Base-by-base conservation (phyloP, 176 grass and related monocot genomes). In the Zizania latifolia region DNA sequence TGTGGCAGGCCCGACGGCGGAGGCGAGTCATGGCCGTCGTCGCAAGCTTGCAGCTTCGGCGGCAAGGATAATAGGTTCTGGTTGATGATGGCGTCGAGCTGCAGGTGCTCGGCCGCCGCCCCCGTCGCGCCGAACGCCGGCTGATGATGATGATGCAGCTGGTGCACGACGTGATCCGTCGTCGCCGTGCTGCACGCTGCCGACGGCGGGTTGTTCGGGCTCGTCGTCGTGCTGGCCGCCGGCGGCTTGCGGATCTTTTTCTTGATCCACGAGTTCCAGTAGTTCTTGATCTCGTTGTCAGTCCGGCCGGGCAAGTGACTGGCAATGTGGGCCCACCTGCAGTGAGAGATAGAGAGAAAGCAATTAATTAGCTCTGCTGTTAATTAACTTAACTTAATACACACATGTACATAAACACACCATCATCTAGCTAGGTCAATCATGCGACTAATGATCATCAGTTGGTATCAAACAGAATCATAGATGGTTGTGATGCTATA, bases 231-330 rank as follows among this genome's bases (percentile, higher is more conserved):
- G 46, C 2, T 6, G 17, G 46, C 46, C 43, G 53, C 70, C 22
- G 24, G 32, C 9, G 72, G 60, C 56, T 90, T 99, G 23, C 85
- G 89, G 26, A 95, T 87, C 89, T 99, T 99, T 87, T 99, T 99
- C 79, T 99, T 99, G 80, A 99, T 99, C 96, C 96, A 99, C 23
- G 96, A 99, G 55, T 99, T 99, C 96, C 96, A 99, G 44, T 99
- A 99, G 82, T 99, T 99, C 87, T 99, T 99, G 61, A 99, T 99
- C 87, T 99, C 96, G 58, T 99, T 99, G 84, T 99, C 96, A 0
- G 96, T 99, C 51, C 96, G 81, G 36, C 96, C 96, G 0, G 96
- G 96, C 41, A 99, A 60, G 81, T 99, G 96, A 50, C 96, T 99
- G 37, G 96, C 96, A 39, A 99, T 99, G 68, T 99, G 96, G 8